Base-by-base conservation (phyloP, 192 early-diverging fungal genomes). In the Backusella psychrophila region DNA sequence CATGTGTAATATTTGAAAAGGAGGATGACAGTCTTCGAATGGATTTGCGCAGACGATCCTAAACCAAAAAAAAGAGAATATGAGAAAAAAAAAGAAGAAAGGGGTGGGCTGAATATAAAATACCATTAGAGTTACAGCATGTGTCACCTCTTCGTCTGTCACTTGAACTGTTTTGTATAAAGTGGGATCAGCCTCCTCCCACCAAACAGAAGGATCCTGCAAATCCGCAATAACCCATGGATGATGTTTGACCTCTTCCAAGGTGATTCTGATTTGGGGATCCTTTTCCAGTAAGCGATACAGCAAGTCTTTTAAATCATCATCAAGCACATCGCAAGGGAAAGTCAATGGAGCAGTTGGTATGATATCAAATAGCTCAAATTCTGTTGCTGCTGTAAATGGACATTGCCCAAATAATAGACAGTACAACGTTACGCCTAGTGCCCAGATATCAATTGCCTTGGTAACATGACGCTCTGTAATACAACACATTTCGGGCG, bases 381-480 rank as follows among this genome's bases (percentile, higher is more conserved):
- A 97, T 84, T 99, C 98, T 33, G 93, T 96, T 26, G 95, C 90
- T 7, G 96, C 98, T 21, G 91, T 90, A 81, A 99, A 99, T 15
- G 98, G 98, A 68, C 96, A 94, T 39, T 87, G 84, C 9, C 98
- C 98, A 83, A 92, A 98, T 6, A 97, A 85, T 49, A 99, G 85
- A 77, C 97, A 98, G 84, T 96, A 99, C 17, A 99, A 87, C 11
- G 96, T 98, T 29, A 98, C 97, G 1, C 98, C 98, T 72, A 98
- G 87, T 38, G 98, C 98, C 98, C 98, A 99, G 12, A 99, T 91
- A 81, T 99, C 98, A 66, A 99, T 99, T 0, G 94, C 94, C 59
- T 93, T 93, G 29, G 92, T 93, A 19, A 93, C 91, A 11, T 87
- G 88, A 81, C 80, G 85, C 33, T 53, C 72, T 36, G 49, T 38